Base-by-base conservation (phyloP, 2,329 filamentous ascomycete species). In the Chaetomiaceae sp. region DNA sequence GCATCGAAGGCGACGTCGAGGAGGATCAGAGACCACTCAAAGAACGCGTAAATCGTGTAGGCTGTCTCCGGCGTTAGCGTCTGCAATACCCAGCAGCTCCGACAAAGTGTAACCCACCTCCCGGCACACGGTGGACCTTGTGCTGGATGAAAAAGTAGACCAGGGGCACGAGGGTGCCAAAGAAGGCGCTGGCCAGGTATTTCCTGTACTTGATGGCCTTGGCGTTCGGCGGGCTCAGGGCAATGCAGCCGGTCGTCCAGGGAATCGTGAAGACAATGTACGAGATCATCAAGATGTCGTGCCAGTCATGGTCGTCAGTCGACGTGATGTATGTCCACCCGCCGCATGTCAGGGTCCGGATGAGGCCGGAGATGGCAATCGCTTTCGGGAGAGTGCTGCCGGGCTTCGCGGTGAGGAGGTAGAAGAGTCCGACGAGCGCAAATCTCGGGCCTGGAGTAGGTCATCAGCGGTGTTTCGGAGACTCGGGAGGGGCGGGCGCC, bases 251-350 rank as follows among this genome's bases (percentile, higher is more conserved):
- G 44, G 90, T 71, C 2, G 92, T 99, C 94, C 94, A 99, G 2
- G 94, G 94, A 50, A 99, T 77, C 3, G 94, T 97, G 31, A 90
- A 88, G 42, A 99, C 86, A 52, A 99, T 78, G 71, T 99, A 99
- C 14, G 91, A 95, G 63, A 99, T 96, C 94, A 99, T 99, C 70
- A 99, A 92, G 59, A 97, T 92, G 67, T 99, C 94, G 70, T 99
- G 94, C 91, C 91, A 97, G 71, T 95, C 85, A 71, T 99, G 94
- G 69, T 97, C 90, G 69, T 99, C 94, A 39, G 94, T 99, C 58
- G 94, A 97, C 23, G 94, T 99, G 57, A 99, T 85, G 71, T 97
- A 99, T 49, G 94, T 96, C 92, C 94, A 99, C 55, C 94, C 94
- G 63, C 92, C 94, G 67, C 94, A 99, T 4, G 91, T 96, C 54